phyloP scores from a whole-genome alignment of 331 rosid species.

The Spiraea crenata region DNA sequence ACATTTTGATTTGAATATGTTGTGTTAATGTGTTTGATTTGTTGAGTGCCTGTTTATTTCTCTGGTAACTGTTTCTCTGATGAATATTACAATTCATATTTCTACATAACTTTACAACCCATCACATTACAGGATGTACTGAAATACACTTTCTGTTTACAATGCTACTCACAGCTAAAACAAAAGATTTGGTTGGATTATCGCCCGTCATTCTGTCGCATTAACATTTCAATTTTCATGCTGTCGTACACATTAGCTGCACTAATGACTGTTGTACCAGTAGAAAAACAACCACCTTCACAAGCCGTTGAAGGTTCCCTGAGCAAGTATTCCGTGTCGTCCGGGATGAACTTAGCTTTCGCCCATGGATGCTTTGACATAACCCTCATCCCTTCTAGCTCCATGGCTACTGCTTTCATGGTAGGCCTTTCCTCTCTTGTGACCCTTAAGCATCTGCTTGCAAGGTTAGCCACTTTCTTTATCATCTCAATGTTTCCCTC shows the following conservation, averaged over 20 bases:
- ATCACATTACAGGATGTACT: not conserved
- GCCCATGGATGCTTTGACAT: constrained; percentile 4
- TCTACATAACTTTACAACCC: not conserved
- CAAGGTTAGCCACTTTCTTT: constrained; percentile 6
- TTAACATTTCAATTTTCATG: constrained; percentile 10
- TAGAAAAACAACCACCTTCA: not conserved
- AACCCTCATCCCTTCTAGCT: not conserved
- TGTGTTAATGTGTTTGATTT: not conserved
- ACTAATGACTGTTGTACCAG: not conserved
- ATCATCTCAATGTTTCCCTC: constrained; percentile 5
- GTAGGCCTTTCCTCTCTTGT: constrained; percentile 16
- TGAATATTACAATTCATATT: too few species aligned
- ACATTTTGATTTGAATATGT: not conserved
- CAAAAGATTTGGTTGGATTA: not conserved
- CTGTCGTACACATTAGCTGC: constrained; percentile 15
- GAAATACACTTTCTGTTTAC: not conserved
- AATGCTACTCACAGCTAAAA: too few species aligned
- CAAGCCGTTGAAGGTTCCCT: not conserved
- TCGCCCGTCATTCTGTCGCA: constrained; percentile 2
- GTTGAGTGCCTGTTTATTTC: not conserved
- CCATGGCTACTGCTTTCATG: constrained; percentile 18
- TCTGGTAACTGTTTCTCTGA: not conserved
- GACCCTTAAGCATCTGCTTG: constrained; percentile 12
- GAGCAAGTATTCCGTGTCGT: constrained; percentile 9
- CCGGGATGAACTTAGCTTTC: not conserved